Evolutionary conservation across 148 eudicot species (phyloP), one percentile per base, ranked within the genome.

Genomic region (Selenicereus undatus): DNA sequence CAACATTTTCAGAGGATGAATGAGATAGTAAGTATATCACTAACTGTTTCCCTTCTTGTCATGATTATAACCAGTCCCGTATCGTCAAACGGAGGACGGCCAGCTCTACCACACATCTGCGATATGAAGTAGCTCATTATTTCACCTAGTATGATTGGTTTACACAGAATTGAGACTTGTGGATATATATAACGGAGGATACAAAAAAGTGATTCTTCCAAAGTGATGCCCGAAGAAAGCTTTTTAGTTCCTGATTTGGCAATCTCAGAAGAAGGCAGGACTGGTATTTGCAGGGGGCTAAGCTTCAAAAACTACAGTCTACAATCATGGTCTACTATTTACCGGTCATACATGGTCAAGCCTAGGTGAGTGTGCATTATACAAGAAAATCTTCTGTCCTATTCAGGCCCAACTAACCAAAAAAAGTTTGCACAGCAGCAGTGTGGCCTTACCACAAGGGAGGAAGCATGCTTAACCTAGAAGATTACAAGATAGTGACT

Each of bases 21-120:
- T 75, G 72, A 75, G 30, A 66, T 26, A 66, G 17, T 66, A 3
- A 64, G 74, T 81, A 76, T 76, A 71, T 62, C 16, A 76, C 76
- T 82, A 62, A 96, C 99, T 65, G 99, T 93, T 86, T 92, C 99
- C 84, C 85, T 93, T 88, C 99, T 93, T 81, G 99, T 96, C 99
- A 96, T 96, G 75, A 96, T 94, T 78, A 96, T 88, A 88, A 94
- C 99, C 87, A 89, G 75, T 76, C 99, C 99, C 71, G 99, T 93
- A 88, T 93, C 98, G 85, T 96, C 98, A 82, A 96, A 96, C 74
- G 99, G 99, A 70, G 99, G 99, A 83, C 99, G 99, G 14, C 99
- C 99, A 83, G 99, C 99, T 86, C 99, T 90, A 74, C 99, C 99
- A 83, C 92, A 85, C 99, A 96, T 96, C 99, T 96, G 89, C 88